A percentile compares a stretch with the other conserved stretches of the same genome.
Evolutionary conservation across 1,284 basidiomycete genomes (phyloP).

Genomic region (Sporisorium iseilematis-ciliati): DNA sequence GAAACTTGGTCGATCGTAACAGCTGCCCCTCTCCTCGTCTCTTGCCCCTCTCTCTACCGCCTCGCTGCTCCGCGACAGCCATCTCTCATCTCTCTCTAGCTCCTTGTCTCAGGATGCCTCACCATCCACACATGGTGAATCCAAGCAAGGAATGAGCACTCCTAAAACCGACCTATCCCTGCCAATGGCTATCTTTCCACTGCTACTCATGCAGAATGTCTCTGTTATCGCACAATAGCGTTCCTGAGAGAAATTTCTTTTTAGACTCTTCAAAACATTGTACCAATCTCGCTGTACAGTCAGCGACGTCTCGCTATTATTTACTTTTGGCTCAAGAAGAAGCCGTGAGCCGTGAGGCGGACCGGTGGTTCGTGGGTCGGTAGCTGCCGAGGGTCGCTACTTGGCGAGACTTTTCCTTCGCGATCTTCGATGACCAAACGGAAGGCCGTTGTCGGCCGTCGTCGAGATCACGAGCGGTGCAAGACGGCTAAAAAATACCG

Average conservation of each 20-base stretch:
- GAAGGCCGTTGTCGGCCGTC: no score
- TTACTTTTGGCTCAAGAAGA: not conserved
- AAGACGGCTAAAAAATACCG: no score
- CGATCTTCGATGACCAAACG: no score
- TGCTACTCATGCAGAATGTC: constrained; percentile 1
- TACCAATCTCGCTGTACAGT: not conserved
- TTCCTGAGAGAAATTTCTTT: constrained; percentile 9
- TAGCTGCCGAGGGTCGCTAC: no score
- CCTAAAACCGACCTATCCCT: not conserved
- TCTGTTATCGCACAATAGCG: not conserved
- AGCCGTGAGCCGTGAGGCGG: no score
- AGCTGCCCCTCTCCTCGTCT: not conserved
- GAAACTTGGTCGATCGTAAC: not conserved
- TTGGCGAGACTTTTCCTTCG: no score
- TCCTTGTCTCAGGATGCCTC: no score
- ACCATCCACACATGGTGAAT: not conserved
- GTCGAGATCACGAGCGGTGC: no score
- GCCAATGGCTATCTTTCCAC: not conserved
- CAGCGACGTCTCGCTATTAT: not conserved
- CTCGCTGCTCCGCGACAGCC: not conserved
- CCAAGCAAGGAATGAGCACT: not conserved
- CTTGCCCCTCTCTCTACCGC: not conserved
- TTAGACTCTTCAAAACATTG: not conserved
- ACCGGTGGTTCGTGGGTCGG: no score
- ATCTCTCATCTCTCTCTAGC: no score